Evolutionary conservation across 805 yeast species (phyloP), one percentile per base, ranked within the genome.

Genomic region (Yamadazyma endophytica): DNA sequence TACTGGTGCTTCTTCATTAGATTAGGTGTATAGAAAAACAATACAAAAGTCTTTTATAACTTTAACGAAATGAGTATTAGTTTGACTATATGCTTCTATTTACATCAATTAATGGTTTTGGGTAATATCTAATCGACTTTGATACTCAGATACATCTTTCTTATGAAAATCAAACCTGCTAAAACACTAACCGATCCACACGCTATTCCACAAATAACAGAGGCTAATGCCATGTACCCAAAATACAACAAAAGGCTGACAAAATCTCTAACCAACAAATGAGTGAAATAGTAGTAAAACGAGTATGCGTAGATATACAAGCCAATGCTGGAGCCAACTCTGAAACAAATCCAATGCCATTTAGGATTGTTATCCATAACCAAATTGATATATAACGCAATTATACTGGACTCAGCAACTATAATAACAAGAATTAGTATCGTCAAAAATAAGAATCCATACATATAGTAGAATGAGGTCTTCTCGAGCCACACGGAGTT

Each of bases 1-100:
- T 67, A 92, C 98, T 55, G 98, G 98, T 88, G 98, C 98, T 56
- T 87, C 97, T 44, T 87, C 97, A 39, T 80, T 92, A 72, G 96
- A 84, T 73, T 90, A 83, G 43, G 29, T 23, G 13, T n/a, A 23
- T 9, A 19, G 9, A 19, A 19, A 19, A 19, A 19, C 21, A 19
- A 19, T 11, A 19, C 11, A 8, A 19, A 9, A 24, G 9, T n/a
- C n/a, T n/a, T n/a, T n/a, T 15, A 16, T 26, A 26, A 13, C n/a
- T 17, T 26, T 13, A 11, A 17, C n/a, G 21, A n/a, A n/a, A n/a
- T n/a, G n/a, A n/a, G n/a, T n/a, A n/a, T n/a, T n/a, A n/a, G n/a
- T 12, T 13, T 24, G 13, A 15, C 12, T 26, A 14, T 26, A 26
- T 26, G 17, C 17, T 17, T 17, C 13, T 14, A 19, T 6, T 9